Evolutionary conservation across 1,139 yeast genomes (phyloP).

Genomic region (Yamadazyma membranifaciens): DNA sequence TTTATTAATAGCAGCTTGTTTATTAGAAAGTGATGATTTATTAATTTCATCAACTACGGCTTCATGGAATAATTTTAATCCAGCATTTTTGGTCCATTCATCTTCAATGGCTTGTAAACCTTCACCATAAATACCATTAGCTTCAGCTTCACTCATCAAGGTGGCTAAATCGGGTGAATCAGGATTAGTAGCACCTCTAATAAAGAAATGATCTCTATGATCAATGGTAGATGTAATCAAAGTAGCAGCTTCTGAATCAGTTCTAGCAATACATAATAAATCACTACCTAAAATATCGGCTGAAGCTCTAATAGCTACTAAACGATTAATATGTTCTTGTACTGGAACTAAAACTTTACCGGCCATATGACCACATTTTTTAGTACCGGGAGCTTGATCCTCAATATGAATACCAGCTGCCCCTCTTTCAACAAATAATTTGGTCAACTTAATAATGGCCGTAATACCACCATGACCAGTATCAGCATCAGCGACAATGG

Average conservation of each 20-base stretch:
- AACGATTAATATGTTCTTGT: slow-evolving; percentile 92
- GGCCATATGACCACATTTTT: slow-evolving; percentile 98
- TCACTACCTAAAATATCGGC: slow-evolving; percentile 93
- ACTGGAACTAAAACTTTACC: slow-evolving; percentile 98
- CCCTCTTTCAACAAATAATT: slow-evolving; percentile 95
- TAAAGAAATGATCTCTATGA: slow-evolving; percentile 89
- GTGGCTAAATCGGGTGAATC: slow-evolving; percentile 70
- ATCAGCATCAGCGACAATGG: slow-evolving; percentile 96
- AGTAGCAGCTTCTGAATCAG: slow-evolving; percentile 97
- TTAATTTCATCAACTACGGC: slow-evolving; percentile 87
- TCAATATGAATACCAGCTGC: slow-evolving; percentile 99
- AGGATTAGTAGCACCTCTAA: slow-evolving; percentile 89
- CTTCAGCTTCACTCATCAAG: slow-evolving; percentile 80
- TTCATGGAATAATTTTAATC: slow-evolving; percentile 84
- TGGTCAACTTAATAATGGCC: slow-evolving; percentile 92
- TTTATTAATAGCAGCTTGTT: slow-evolving; percentile 60
- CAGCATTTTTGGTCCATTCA: slow-evolving; percentile 83
- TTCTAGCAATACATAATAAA: slow-evolving; percentile 86
- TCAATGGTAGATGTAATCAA: slow-evolving; percentile 91
- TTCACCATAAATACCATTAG: slow-evolving; percentile 67
- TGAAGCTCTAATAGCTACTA: slow-evolving; percentile 91
- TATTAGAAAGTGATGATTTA: slow-evolving; percentile 57
- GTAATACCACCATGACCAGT: slow-evolving; percentile 99
- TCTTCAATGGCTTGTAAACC: slow-evolving; percentile 72
- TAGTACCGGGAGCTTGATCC: slow-evolving; percentile 98